phyloP scores from a whole-genome alignment of 768 basidiomycete species.

The Kwoniella dejecticola region DNA sequence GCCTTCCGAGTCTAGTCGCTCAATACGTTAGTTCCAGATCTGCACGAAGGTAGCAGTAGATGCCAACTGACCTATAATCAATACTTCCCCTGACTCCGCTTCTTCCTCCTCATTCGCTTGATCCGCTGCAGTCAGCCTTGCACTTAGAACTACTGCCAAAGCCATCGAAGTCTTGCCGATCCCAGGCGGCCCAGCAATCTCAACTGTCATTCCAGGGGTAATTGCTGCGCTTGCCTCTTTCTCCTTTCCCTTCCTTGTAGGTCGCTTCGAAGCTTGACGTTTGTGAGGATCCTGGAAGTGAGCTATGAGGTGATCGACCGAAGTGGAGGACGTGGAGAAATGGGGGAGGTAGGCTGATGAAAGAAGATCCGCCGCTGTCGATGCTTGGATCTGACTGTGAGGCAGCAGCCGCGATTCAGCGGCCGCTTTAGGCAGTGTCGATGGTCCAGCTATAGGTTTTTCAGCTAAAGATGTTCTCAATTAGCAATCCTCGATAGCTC shows the following conservation, averaged over 20 bases:
- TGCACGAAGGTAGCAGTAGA: neutral
- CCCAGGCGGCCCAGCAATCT: slow-evolving; percentile 52
- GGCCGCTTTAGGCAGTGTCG: no score
- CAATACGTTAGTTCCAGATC: neutral
- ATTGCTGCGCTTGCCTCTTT: slow-evolving; percentile 28
- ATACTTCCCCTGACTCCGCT: slow-evolving; percentile 36
- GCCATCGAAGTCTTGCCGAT: slow-evolving; percentile 47
- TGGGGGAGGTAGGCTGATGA: slow-evolving; percentile 14
- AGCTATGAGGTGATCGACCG: slow-evolving; percentile 44
- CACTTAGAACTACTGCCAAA: slow-evolving; percentile 36
- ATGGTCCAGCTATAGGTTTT: neutral
- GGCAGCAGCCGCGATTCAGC: neutral
- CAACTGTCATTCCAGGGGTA: slow-evolving; percentile 44
- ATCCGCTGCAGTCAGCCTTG: slow-evolving; percentile 22
- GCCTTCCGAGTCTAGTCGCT: slow-evolving; percentile 50
- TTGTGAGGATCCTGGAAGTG: neutral
- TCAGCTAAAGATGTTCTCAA: no score
- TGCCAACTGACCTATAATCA: slow-evolving; percentile 51
- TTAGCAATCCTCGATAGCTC: slow-evolving; percentile 8
- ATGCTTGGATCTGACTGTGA: slow-evolving; percentile 21
- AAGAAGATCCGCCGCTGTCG: slow-evolving; percentile 32
- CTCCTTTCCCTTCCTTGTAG: slow-evolving; percentile 19
- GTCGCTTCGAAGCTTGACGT: neutral
- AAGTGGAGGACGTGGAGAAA: slow-evolving; percentile 37
- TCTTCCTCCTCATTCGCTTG: neutral